Evolutionary conservation across 1,139 yeast species (phyloP), one percentile per base, ranked within the genome.

Genomic region (Kurtzmaniella quercitrusa): DNA sequence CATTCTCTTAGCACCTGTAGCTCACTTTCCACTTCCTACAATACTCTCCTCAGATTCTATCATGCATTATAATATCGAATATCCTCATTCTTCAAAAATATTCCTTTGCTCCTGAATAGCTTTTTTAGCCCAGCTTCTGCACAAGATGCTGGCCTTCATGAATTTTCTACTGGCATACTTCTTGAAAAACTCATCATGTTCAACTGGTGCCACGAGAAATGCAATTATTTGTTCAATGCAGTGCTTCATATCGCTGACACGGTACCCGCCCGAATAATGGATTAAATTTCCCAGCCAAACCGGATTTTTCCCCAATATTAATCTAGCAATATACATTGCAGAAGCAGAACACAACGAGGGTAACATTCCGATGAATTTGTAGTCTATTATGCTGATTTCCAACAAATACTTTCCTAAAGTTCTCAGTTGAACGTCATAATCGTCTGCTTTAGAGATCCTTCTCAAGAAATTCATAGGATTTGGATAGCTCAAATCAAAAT

Each of bases 391-490:
- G 14, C 93, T 77, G 40, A 90, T 82, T 62, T 91, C 98, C 49
- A 91, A 68, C 46, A 91, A 70, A 62, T 89, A 91, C 65, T 91
- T 91, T 29, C 95, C 98, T 53, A 91, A 76, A 12, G 97, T 90
- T 63, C 98, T 81, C 43, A 94, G 82, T 65, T 87, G 93, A 48
- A 89, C 88, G 63, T 90, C 96, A 68, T 90, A 91, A 63, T 88
- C 93, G 65, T 91, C 98, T 36, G 98, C 98, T 63, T 89, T 89
- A 41, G 96, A 88, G 46, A 89, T 88, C 60, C 98, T 79, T 62
- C 98, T 81, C 56, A 91, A 70, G 59, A 90, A 91, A 65, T 90
- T 90, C 90, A 91, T 85, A 47, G 98, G 97, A 59, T 89, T 89
- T 44, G 97, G 96, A 59, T 86, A 89, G 56, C 88, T 85, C 57